Conservation (phyloP, 2,329 filamentous ascomycete species). For the Stachybotrys echinatus region DNA sequence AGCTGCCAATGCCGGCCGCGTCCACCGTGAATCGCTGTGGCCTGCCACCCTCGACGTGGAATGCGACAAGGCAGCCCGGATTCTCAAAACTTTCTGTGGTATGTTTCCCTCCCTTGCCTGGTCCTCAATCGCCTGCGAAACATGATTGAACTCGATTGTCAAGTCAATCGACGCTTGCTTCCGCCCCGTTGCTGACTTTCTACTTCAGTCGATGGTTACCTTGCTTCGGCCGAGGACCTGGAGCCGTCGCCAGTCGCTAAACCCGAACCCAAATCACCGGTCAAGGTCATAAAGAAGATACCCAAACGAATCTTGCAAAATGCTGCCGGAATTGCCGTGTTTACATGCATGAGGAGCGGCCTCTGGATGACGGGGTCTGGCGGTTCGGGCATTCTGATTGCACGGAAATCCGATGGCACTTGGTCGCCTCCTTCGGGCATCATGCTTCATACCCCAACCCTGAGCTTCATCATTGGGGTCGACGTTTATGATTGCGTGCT, state of each 20-base stretch:
- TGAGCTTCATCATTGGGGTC: constrained; percentile 86
- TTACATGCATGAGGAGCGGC: constrained; percentile 92
- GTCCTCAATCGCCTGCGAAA: neutral
- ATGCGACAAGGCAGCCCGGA: constrained; percentile 85
- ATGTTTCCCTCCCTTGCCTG: constrained; percentile 13
- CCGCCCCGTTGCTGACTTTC: constrained; percentile 11
- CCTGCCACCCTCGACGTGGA: constrained; percentile 81
- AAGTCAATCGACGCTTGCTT: neutral
- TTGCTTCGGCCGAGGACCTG: constrained; percentile 37
- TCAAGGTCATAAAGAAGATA: constrained; percentile 69
- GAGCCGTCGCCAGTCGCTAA: constrained; percentile 19
- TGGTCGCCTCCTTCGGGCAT: constrained; percentile 93
- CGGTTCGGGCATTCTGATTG: constrained; percentile 82
- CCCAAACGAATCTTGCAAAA: constrained; percentile 80
- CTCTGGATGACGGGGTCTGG: constrained; percentile 89
- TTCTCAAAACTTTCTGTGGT: constrained; percentile 88
- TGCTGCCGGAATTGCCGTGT: constrained; percentile 85
- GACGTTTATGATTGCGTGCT: constrained; percentile 96
- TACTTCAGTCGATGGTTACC: constrained; percentile 48
- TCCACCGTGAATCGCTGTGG: constrained; percentile 68
- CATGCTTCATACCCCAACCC: constrained; percentile 79
- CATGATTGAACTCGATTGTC: neutral
- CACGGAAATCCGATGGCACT: constrained; percentile 74
- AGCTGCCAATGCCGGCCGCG: constrained; percentile 23
- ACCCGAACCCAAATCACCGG: constrained; percentile 41